A percentile compares a stretch with the other conserved stretches of the same genome.
Evolutionary conservation across 495 filamentous ascomycete genomes (phyloP).

Genomic region (Peziza echinospora): DNA sequence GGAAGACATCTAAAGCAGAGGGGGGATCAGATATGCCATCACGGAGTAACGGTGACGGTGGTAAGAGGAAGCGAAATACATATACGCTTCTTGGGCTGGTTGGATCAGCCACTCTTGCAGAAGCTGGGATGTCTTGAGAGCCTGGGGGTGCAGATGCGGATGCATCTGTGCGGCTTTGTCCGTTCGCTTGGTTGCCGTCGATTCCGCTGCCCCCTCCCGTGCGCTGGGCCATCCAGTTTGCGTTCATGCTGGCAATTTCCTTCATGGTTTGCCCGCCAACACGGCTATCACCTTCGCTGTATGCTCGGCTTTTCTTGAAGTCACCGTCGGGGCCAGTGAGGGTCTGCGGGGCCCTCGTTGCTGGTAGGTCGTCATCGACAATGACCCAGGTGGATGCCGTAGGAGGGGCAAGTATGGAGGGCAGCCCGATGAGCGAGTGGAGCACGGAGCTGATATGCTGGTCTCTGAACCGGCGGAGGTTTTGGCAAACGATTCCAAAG

Average conservation of each 20-base stretch:
- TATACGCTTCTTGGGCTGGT: neutral
- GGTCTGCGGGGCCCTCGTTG: neutral
- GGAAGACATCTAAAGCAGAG: too few species aligned
- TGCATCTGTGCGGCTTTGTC: too few species aligned
- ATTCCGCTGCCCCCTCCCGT: neutral
- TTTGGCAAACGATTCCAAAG: constrained; percentile 9
- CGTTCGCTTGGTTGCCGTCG: neutral
- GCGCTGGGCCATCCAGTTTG: neutral
- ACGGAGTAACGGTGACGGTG: neutral
- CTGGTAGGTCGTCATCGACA: constrained; percentile 6
- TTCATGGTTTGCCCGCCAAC: neutral
- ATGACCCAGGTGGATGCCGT: constrained; percentile 7
- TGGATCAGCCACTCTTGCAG: neutral
- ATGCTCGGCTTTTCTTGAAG: neutral
- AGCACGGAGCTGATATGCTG: constrained; percentile 13
- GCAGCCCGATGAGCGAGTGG: constrained; percentile 16
- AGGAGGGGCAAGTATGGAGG: constrained; percentile 14
- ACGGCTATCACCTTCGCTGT: neutral
- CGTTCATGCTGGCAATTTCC: neutral
- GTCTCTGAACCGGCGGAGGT: constrained; percentile 16
- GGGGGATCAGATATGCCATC: neutral
- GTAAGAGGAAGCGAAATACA: neutral
- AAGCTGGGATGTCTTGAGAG: too few species aligned
- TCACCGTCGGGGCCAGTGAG: constrained; percentile 1
- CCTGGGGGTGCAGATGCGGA: too few species aligned